Conservation (phyloP, 441 rosid species). For the Erodium trifolium region DNA sequence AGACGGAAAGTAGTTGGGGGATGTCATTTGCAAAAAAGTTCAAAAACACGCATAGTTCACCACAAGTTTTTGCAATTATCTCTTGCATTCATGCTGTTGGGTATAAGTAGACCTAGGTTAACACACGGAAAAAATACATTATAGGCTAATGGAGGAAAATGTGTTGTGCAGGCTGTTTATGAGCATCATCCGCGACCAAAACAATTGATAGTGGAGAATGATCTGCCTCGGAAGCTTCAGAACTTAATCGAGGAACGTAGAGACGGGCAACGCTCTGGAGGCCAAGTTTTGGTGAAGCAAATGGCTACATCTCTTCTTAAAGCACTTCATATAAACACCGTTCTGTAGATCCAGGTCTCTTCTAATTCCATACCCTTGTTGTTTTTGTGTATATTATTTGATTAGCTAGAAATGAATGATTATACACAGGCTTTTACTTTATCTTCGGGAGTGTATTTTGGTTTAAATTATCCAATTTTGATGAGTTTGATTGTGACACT, state of each 20-base stretch:
- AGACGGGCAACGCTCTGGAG: conserved; percentile 90
- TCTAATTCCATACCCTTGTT: background rate
- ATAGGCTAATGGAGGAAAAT: background rate
- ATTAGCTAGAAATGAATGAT: background rate
- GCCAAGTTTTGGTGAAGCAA: conserved; percentile 93
- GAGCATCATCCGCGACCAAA: conserved; percentile 98
- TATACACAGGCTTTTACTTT: background rate
- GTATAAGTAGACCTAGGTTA: too few relatives aligned
- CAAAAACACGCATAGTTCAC: too few relatives aligned
- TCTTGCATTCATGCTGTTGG: background rate
- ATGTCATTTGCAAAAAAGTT: too few relatives aligned
- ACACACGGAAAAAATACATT: too few relatives aligned
- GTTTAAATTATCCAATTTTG: too few relatives aligned
- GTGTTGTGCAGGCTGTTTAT: conserved; percentile 65
- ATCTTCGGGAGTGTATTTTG: background rate
- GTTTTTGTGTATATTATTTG: background rate
- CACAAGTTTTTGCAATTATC: too few relatives aligned
- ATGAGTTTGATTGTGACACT: too few relatives aligned
- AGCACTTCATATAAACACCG: conserved; percentile 60
- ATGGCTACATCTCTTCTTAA: conserved; percentile 96
- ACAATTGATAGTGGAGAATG: conserved; percentile 92
- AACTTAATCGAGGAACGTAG: conserved; percentile 91
- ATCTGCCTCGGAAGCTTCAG: conserved; percentile 76
- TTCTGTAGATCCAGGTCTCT: conserved; percentile 30
- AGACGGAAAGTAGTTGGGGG: too few relatives aligned